Percentiles rank a stretch among this genome's conserved stretches.
Conservation (phyloP, 805 yeast genomes). For the Candida saitoana region DNA sequence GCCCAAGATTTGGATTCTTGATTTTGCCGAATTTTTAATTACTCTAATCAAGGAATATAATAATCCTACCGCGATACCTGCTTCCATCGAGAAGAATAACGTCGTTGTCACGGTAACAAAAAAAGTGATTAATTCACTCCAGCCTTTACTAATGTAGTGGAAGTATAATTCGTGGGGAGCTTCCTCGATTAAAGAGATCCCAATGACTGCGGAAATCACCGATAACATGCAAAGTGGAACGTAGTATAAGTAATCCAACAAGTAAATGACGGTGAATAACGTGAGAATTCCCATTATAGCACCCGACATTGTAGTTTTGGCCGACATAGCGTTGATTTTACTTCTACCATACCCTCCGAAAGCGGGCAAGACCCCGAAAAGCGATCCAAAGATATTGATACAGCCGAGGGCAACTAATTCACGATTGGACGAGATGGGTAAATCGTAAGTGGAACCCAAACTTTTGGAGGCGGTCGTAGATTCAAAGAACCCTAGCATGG, state of each 20-base stretch:
- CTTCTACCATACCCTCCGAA: constrained; percentile 97
- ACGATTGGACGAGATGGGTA: constrained; percentile 77
- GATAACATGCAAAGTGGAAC: constrained; percentile 79
- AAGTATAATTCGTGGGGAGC: constrained; percentile 75
- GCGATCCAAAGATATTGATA: constrained; percentile 60
- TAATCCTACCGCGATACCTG: constrained; percentile 86
- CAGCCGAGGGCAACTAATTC: constrained; percentile 88
- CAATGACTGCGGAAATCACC: constrained; percentile 76
- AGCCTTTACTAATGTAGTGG: constrained; percentile 71
- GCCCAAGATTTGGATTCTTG: constrained; percentile 44
- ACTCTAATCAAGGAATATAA: constrained; percentile 76
- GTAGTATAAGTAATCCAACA: constrained; percentile 61
- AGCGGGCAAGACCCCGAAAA: constrained; percentile 75
- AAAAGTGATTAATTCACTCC: constrained; percentile 60
- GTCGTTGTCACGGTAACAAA: constrained; percentile 37
- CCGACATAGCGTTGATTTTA: constrained; percentile 80
- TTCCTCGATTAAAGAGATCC: constrained; percentile 62
- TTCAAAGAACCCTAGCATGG: constrained; percentile 87
- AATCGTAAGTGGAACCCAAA: constrained; percentile 66
- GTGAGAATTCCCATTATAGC: constrained; percentile 76
- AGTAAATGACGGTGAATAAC: constrained; percentile 54
- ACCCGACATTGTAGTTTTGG: constrained; percentile 80
- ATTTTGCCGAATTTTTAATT: constrained; percentile 37
- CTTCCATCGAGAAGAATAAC: constrained; percentile 64
- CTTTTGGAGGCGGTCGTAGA: constrained; percentile 91